Evolutionary conservation across 345 rosid genomes (phyloP).

Genomic region (Bruguiera gymnorhiza): DNA sequence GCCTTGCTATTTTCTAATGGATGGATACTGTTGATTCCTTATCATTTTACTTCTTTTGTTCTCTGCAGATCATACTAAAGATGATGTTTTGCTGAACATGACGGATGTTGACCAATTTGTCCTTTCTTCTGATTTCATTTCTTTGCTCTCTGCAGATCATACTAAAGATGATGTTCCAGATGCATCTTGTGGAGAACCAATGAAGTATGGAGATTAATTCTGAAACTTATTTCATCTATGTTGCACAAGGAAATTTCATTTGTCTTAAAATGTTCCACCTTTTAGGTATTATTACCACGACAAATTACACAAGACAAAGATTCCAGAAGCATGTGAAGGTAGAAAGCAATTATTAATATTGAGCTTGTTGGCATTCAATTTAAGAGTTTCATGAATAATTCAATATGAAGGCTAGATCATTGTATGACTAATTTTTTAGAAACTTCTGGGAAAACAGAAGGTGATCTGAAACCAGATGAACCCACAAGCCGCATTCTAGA

Average conservation of each 20-base stretch:
- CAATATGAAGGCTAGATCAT: not conserved
- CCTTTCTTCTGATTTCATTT: constrained; percentile 3
- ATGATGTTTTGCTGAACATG: not conserved
- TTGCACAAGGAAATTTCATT: not conserved
- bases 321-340: constrained; percentile 37
- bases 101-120: not conserved
- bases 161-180: constrained; percentile 27
- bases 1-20: not conserved
- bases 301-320: constrained; percentile 25
- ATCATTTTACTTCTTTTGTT: not conserved
- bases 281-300: constrained; percentile 30
- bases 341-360: constrained; percentile 7
- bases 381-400: not conserved
- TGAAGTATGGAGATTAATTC: constrained; percentile 38
- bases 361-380: not conserved
- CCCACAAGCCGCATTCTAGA: constrained; percentile 28
- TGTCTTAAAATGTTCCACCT: not conserved
- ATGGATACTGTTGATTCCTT: not conserved
- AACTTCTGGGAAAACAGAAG: constrained; percentile 29
- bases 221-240: constrained; percentile 9
- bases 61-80: not conserved
- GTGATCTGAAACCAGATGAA: constrained; percentile 20
- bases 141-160: constrained; percentile 32
- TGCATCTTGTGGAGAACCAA: constrained; percentile 26
- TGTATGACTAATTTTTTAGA: not conserved